Percentiles rank a stretch among this genome's conserved stretches.
Conservation (phyloP, 345 rosid species). For the Syzygium grande region DNA sequence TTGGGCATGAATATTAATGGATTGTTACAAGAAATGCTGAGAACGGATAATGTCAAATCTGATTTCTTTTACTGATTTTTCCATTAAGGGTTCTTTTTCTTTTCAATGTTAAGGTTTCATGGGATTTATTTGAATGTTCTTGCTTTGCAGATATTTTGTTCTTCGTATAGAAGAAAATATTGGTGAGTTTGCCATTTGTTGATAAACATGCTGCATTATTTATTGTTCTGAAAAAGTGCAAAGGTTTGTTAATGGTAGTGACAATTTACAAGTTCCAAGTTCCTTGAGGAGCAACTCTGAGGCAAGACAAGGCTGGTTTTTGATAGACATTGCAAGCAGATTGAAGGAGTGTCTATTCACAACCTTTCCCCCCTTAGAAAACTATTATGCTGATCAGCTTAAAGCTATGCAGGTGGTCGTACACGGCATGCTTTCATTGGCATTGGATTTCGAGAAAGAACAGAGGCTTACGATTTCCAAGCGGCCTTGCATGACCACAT, state of each 20-base stretch:
- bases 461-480: slow-evolving; percentile 97
- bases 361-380: background rate
- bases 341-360: background rate
- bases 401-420: slow-evolving; percentile 70
- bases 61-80: background rate
- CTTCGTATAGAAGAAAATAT: slow-evolving; percentile 94
- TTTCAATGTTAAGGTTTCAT: background rate
- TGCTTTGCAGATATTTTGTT: slow-evolving; percentile 90
- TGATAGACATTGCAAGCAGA: background rate
- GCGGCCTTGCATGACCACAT: slow-evolving; percentile 96
- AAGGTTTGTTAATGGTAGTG: background rate
- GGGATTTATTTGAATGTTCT: background rate
- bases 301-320: background rate
- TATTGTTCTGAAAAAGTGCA: background rate
- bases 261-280: background rate
- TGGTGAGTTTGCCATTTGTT: slow-evolving; percentile 40
- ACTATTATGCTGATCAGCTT: background rate
- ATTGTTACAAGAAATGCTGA: background rate
- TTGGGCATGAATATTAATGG: background rate
- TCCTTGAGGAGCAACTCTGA: background rate
- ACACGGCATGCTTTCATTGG: slow-evolving; percentile 95
- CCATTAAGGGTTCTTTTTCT: background rate
- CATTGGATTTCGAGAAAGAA: slow-evolving; percentile 95
- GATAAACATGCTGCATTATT: background rate
- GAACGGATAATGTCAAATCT: background rate